Base-by-base conservation (phyloP, 768 basidiomycete genomes). In the Mycena chlorophos region DNA sequence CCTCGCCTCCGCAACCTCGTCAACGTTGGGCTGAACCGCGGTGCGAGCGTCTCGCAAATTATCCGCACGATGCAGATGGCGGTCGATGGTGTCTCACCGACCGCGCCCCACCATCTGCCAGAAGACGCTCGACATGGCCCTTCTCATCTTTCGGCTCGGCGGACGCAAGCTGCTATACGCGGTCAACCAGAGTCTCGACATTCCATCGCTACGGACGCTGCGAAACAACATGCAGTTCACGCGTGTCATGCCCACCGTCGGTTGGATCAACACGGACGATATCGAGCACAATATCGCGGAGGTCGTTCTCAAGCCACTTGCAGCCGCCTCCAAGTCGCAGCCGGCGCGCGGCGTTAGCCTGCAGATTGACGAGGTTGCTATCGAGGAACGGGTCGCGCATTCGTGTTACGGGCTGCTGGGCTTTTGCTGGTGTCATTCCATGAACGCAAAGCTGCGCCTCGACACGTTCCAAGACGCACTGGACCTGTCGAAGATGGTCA, bases 191-290 rank as follows among this genome's bases (percentile, higher is more conserved):
- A 26, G 29, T 3, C 25, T 58, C 2, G 19, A 12, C 4, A 25
- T 61, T 3, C 63, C 60, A 2, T 63, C 64, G 4, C 53, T 65
- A 17, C 27, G 37, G 4, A 61, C 62, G 0, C 45, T 63, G 0
- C 52, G 25, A 10, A 49, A 51, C 16, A 16, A 34, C 12, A 22
- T 42, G 0, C 1, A 4, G 0, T 63, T 65, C 49, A 57, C 53
- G 0, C 0, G 19, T 1, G 19, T 65, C 45, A 39, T 46, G 22
- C 58, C 63, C 0, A 60, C 52, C 4, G 31, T 61, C 5, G 59
- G 62, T 3, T 2, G n/a, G 3, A 57, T 63, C 12, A 12, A 22
- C 2, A 19, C 16, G 0, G 19, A 39, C 3, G 43, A 60, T 0
- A 46, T 63, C 28, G 14, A 10, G 3, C 50, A 57, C 16, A 63